Evolutionary conservation across 75 land plant species (phyloP).

Genomic region (Gnetum montanum): DNA sequence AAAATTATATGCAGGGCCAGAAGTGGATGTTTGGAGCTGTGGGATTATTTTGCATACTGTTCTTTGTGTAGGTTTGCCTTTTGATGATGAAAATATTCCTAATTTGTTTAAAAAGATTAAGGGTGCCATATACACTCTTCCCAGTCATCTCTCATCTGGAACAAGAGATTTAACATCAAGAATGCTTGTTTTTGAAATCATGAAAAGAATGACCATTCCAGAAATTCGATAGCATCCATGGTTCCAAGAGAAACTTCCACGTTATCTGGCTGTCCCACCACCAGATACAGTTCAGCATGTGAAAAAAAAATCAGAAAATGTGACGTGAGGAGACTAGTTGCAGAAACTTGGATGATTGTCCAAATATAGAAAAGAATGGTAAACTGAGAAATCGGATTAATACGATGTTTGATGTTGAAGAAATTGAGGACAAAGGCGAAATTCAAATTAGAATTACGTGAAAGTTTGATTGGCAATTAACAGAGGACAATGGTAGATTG

Average conservation of each 20-base stretch:
- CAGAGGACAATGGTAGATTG: no score
- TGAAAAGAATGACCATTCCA: slow-evolving; percentile 81
- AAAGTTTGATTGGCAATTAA: no score
- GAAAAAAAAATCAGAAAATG: no score
- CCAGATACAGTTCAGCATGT: slow-evolving; percentile 59
- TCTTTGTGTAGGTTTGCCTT: slow-evolving; percentile 34
- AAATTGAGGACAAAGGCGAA: no score
- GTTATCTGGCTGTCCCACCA: slow-evolving; percentile 80
- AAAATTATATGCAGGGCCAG: slow-evolving; percentile 38
- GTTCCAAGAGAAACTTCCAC: no score
- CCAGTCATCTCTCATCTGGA: slow-evolving; percentile 75
- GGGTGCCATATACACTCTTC: slow-evolving; percentile 84
- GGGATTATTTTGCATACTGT: slow-evolving; percentile 36
- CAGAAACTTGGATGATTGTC: no score
- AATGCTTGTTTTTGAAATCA: slow-evolving; percentile 87
- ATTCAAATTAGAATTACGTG: no score
- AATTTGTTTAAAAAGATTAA: slow-evolving; percentile 47
- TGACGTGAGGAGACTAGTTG: no score
- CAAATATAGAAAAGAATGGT: no score
- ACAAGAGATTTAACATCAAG: slow-evolving; percentile 75
- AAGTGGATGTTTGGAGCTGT: slow-evolving; percentile 54
- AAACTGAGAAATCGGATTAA: no score
- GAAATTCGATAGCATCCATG: no score
- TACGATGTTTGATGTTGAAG: no score
- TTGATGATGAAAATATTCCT: slow-evolving; percentile 51